Percentiles rank a stretch among this genome's conserved stretches.
Conservation (phyloP, 2,329 filamentous ascomycete genomes). For the Cladosporium halotolerans region DNA sequence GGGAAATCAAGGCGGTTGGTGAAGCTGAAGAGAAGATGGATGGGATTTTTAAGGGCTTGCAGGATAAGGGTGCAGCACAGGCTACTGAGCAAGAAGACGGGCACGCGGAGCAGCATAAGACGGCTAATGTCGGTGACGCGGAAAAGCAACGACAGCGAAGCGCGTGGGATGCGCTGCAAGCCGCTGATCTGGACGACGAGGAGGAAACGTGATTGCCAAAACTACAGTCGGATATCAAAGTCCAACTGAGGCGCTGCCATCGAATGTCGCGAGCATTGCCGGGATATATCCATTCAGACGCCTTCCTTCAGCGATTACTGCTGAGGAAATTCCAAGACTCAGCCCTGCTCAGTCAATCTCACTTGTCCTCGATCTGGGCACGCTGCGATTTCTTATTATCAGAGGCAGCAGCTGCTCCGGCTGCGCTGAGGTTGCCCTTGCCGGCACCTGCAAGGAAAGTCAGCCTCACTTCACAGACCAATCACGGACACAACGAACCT, state of each 20-base stretch:
- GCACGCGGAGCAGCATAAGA: background rate
- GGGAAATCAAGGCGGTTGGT: slow-evolving; percentile 65
- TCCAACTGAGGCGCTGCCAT: no score
- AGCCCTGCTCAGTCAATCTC: background rate
- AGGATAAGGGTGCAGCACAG: background rate
- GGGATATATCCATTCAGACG: background rate
- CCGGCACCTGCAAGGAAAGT: slow-evolving; percentile 20
- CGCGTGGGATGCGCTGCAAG: slow-evolving; percentile 16
- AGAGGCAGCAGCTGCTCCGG: slow-evolving; percentile 23
- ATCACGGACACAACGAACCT: slow-evolving; percentile 18
- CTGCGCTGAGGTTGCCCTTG: slow-evolving; percentile 22
- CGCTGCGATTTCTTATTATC: slow-evolving; percentile 16
- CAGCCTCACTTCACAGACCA: background rate
- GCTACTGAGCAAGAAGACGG: background rate
- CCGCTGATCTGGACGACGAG: slow-evolving; percentile 11
- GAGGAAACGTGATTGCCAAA: background rate
- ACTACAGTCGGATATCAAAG: no score
- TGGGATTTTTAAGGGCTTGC: slow-evolving; percentile 3
- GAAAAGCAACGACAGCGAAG: slow-evolving; percentile 9
- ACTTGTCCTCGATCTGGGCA: slow-evolving; percentile 10
- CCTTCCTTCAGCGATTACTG: background rate
- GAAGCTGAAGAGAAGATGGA: slow-evolving; percentile 63
- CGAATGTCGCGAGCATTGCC: background rate
- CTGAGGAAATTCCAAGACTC: no score
- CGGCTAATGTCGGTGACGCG: background rate